A percentile compares a stretch with the other conserved stretches of the same genome.
phyloP scores from a whole-genome alignment of 2,329 filamentous ascomycete species.

The Polychaeton citri region DNA sequence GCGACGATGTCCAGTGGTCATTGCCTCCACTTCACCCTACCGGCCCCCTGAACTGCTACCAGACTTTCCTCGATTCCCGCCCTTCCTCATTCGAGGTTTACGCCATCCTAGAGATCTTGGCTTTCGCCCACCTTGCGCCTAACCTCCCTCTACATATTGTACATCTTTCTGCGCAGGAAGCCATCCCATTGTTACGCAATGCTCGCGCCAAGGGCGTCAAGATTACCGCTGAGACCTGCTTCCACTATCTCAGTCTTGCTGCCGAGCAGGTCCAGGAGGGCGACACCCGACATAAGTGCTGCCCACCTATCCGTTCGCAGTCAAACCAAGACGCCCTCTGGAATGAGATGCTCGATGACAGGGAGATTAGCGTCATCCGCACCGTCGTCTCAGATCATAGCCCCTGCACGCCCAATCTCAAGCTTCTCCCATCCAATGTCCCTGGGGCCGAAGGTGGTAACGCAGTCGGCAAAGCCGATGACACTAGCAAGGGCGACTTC shows the following conservation, averaged over 20 bases:
- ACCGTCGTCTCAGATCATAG: slow-evolving; percentile 94
- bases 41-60: slow-evolving; percentile 64
- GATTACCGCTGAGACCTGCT: slow-evolving; percentile 89
- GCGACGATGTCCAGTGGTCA: slow-evolving; percentile 60
- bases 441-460: slow-evolving; percentile 27
- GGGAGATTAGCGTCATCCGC: slow-evolving; percentile 63
- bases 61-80: slow-evolving; percentile 81
- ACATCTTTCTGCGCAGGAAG: slow-evolving; percentile 78
- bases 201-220: slow-evolving; percentile 63
- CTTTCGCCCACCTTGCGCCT: slow-evolving; percentile 66
- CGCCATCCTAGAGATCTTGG: slow-evolving; percentile 75
- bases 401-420: slow-evolving; percentile 88
- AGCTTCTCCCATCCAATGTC: slow-evolving; percentile 66
- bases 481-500: slow-evolving; percentile 59
- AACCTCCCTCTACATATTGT: slow-evolving; percentile 83
- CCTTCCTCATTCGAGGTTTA: slow-evolving; percentile 84
- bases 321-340: slow-evolving; percentile 77
- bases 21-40: slow-evolving; percentile 53
- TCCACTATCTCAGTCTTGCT: slow-evolving; percentile 80
- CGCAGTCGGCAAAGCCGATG: slow-evolving; percentile 20
- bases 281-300: slow-evolving; percentile 90
- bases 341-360: slow-evolving; percentile 53
- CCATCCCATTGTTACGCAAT: slow-evolving; percentile 64
- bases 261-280: slow-evolving; percentile 71
- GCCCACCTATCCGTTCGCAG: slow-evolving; percentile 73